These are phyloP conservation scores for Carnegiea gigantea DNA, from an alignment of 179 eudicot species.

Conservation along the genomic window DNA sequence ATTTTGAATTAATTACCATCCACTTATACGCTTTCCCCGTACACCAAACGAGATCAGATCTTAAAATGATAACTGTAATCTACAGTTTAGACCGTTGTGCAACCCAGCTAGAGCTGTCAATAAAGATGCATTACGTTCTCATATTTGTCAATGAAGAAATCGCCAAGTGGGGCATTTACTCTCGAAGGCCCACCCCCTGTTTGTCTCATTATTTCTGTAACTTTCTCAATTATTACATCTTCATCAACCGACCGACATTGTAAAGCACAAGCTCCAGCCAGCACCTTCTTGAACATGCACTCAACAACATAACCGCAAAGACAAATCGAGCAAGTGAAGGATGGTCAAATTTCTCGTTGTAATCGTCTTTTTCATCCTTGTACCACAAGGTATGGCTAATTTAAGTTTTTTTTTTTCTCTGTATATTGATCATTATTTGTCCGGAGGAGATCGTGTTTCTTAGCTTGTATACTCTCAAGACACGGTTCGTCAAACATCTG, in stretches of 20 bases:
- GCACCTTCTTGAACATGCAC: not conserved
- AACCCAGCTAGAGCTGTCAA: not conserved
- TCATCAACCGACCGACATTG: not conserved
- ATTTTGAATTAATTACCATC: too few species aligned
- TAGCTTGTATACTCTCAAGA: too few species aligned
- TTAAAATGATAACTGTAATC: not conserved
- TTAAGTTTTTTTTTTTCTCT: too few species aligned
- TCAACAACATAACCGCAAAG: not conserved
- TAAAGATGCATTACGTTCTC: not conserved
- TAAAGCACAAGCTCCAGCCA: not conserved
- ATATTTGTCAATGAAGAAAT: not conserved
- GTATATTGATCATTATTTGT: too few species aligned
- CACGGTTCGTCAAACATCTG: too few species aligned
- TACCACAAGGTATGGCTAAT: constrained; percentile 21
- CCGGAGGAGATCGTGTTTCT: too few species aligned
- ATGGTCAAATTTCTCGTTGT: constrained; percentile 17
- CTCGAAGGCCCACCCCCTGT: not conserved
- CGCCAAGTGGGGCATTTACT: not conserved
- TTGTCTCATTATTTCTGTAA: not conserved
- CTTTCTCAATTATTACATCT: not conserved
- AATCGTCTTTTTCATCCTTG: constrained; percentile 13
- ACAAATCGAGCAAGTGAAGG: not conserved
- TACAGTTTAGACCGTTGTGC: not conserved
- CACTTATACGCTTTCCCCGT: too few species aligned
- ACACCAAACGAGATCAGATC: too few species aligned